Evolutionary conservation across 441 rosid genomes (phyloP).

Genomic region (Iberis amara): DNA sequence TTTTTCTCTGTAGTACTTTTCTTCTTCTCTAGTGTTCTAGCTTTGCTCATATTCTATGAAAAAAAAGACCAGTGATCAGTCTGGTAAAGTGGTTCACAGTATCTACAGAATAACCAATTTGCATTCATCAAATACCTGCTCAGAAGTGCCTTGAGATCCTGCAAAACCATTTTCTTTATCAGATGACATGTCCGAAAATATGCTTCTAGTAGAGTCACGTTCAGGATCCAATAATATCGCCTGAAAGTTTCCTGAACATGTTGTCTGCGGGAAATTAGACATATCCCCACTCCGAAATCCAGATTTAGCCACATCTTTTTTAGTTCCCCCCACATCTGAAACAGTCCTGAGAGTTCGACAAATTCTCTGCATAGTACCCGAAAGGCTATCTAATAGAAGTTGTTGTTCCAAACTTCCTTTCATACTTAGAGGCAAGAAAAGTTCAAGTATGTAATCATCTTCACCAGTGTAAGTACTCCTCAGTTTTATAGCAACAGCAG

Average conservation of each 20-base stretch:
- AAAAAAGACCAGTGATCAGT: no score
- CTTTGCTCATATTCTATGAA: constrained; percentile 34
- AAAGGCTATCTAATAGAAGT: constrained; percentile 64
- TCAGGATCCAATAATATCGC: constrained; percentile 29
- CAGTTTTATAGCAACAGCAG: constrained; percentile 80
- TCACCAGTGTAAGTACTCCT: constrained; percentile 75
- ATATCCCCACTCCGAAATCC: no score
- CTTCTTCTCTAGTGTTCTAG: constrained; percentile 49
- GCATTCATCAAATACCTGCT: constrained; percentile 38
- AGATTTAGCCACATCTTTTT: no score
- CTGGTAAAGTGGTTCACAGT: no score
- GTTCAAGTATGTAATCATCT: constrained; percentile 74
- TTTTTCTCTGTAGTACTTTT: constrained; percentile 63
- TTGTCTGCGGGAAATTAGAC: constrained; percentile 31
- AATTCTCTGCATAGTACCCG: constrained; percentile 74
- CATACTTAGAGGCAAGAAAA: constrained; percentile 70
- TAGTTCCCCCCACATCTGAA: no score
- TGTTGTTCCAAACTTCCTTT: constrained; percentile 74
- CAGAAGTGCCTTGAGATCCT: constrained; percentile 36
- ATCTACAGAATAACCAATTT: neutral
- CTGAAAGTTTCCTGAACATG: constrained; percentile 36
- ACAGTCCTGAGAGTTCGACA: constrained; percentile 74
- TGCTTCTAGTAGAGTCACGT: constrained; percentile 28
- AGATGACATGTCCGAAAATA: constrained; percentile 30
- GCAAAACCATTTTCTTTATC: constrained; percentile 31